These are phyloP conservation scores for Catharanthus roseus DNA, from an alignment of 257 asterid genomes.

Conservation along the genomic window DNA sequence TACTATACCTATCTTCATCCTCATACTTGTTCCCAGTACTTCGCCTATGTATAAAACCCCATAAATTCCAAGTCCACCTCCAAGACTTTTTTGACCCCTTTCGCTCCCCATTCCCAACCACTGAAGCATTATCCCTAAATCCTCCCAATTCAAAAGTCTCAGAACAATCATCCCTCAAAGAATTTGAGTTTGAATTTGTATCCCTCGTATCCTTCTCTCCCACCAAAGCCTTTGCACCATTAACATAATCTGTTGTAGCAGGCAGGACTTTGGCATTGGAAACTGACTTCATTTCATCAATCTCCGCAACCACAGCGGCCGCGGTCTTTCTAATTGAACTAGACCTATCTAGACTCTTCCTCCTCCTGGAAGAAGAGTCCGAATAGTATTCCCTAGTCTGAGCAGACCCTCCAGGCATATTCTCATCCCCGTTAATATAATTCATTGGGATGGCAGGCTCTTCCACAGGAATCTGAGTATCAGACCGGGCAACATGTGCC, in stretches of 20 bases:
- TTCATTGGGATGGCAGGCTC: slow-evolving; percentile 24
- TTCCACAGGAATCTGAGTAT: slow-evolving; percentile 67
- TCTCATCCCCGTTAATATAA: slow-evolving; percentile 29
- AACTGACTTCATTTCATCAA: slow-evolving; percentile 55
- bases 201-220: slow-evolving; percentile 34
- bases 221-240: slow-evolving; percentile 45
- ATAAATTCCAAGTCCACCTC: slow-evolving; percentile 68
- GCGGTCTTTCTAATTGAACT: slow-evolving; percentile 75
- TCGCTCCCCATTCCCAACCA: slow-evolving; percentile 41
- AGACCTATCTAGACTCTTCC: slow-evolving; percentile 93
- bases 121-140: slow-evolving; percentile 37
- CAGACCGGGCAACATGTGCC: slow-evolving; percentile 36
- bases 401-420: slow-evolving; percentile 65
- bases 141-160: slow-evolving; percentile 69
- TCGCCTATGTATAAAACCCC: slow-evolving; percentile 57
- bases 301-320: slow-evolving; percentile 77
- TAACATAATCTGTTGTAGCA: slow-evolving; percentile 35
- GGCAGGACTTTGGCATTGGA: slow-evolving; percentile 60
- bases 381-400: slow-evolving; percentile 74
- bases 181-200: slow-evolving; percentile 44
- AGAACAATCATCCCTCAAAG: slow-evolving; percentile 66
- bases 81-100: slow-evolving; percentile 56
- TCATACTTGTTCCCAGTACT: slow-evolving; percentile 42
- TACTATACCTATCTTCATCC: slow-evolving; percentile 44
- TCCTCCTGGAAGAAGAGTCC: slow-evolving; percentile 71